Conservation (phyloP, 202 grass and related monocot genomes). For the Panicum hallii region DNA sequence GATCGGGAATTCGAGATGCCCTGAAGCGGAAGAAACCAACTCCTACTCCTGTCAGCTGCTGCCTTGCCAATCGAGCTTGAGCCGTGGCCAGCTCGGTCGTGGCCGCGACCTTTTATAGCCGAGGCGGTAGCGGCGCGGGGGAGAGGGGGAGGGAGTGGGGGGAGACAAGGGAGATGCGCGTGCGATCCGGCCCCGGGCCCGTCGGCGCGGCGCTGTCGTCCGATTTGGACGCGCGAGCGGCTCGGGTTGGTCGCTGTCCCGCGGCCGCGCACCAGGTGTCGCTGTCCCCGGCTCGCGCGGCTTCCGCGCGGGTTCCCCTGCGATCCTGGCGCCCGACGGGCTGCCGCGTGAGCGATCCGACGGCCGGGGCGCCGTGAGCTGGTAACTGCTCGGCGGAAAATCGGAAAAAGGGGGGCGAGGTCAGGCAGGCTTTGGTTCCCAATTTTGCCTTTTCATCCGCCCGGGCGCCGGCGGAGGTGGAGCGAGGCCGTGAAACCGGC, state of each 20-base stretch:
- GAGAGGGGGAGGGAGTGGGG: not conserved
- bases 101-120: slow-evolving; percentile 46
- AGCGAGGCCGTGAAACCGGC: slow-evolving; percentile 25
- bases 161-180: slow-evolving; percentile 38
- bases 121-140: slow-evolving; percentile 24
- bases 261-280: slow-evolving; percentile 42
- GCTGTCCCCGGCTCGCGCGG: not conserved
- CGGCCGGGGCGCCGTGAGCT: slow-evolving; percentile 38
- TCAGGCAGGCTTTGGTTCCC: not conserved
- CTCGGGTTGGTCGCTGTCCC: slow-evolving; percentile 32
- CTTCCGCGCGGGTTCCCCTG: slow-evolving; percentile 39
- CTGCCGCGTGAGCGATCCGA: slow-evolving; percentile 54
- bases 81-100: slow-evolving; percentile 1
- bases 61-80: not conserved
- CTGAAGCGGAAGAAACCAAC: not conserved
- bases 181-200: slow-evolving; percentile 31
- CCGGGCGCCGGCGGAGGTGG: not conserved
- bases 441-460: slow-evolving; percentile 29
- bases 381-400: slow-evolving; percentile 19
- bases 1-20: not conserved
- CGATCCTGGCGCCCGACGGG: slow-evolving; percentile 8
- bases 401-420: not conserved
- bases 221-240: slow-evolving; percentile 43
- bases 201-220: slow-evolving; percentile 47
- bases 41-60: not conserved